Evolutionary conservation across 2,329 filamentous ascomycete species (phyloP).

Genomic region (Trichoderma sp.): DNA sequence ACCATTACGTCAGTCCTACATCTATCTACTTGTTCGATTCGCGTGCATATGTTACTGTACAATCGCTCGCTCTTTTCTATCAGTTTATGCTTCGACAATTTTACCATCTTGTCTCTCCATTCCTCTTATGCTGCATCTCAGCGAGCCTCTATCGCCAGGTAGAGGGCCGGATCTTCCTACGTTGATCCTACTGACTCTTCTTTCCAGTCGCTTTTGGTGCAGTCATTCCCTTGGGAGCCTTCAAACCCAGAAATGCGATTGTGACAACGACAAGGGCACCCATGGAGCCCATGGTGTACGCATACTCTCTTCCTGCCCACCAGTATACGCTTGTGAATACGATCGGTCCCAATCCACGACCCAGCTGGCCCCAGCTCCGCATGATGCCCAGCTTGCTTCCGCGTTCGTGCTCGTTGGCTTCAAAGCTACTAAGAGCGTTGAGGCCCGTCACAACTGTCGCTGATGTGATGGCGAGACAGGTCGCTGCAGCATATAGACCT

Average conservation of each 20-base stretch:
- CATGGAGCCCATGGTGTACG: slow-evolving; percentile 77
- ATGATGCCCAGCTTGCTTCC: slow-evolving; percentile 86
- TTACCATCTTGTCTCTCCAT: not conserved
- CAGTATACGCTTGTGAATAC: slow-evolving; percentile 95
- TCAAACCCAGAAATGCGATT: slow-evolving; percentile 71
- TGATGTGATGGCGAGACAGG: slow-evolving; percentile 82
- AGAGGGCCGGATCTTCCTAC: not conserved
- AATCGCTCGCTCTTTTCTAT: not conserved
- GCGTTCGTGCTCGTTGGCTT: slow-evolving; percentile 76
- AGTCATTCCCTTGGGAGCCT: slow-evolving; percentile 53
- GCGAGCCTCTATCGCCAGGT: not conserved
- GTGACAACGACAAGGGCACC: slow-evolving; percentile 76
- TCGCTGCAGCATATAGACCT: slow-evolving; percentile 78
- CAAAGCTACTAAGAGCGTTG: slow-evolving; percentile 89
- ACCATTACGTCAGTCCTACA: not conserved
- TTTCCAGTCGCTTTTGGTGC: slow-evolving; percentile 24
- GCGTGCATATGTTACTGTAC: not conserved
- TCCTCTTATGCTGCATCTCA: not conserved
- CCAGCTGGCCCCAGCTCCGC: slow-evolving; percentile 80
- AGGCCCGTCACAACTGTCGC: slow-evolving; percentile 93
- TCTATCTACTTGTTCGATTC: not conserved
- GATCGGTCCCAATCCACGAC: slow-evolving; percentile 81
- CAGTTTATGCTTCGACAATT: not conserved
- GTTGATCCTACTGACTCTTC: slow-evolving; percentile 27
- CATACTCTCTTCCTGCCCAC: slow-evolving; percentile 90